Percentiles rank a stretch among this genome's conserved stretches.
These are phyloP conservation scores for Erythrobasidium hasegawianum DNA, from an alignment of 1,284 basidiomycete genomes.

Conservation along the genomic window DNA sequence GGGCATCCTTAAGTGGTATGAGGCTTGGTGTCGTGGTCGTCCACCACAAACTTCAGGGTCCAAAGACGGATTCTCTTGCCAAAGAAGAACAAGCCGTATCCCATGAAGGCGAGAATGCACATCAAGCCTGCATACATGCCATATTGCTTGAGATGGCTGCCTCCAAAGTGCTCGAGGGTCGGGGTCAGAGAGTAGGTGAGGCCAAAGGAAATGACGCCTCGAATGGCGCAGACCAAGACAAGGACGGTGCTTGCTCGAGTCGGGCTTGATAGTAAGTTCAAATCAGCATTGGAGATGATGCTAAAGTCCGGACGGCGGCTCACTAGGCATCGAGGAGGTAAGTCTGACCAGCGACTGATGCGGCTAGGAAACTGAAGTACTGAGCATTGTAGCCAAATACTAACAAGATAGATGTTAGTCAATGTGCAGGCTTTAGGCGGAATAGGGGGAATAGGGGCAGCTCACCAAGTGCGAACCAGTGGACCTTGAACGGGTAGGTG, in stretches of 20 bases:
- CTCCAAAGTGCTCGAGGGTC: constrained; percentile 41
- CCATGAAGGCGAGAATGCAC: constrained; percentile 1
- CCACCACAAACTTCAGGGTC: constrained; percentile 5
- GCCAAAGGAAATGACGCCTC: constrained; percentile 28
- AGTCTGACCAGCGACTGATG: too few relatives aligned
- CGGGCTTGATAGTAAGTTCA: too few relatives aligned
- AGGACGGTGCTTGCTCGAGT: background rate
- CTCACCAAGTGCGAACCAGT: constrained; percentile 1
- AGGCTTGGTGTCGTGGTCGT: background rate
- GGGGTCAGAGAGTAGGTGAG: constrained; percentile 41
- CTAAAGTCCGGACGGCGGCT: too few relatives aligned
- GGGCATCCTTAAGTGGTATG: background rate
- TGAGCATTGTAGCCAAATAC: too few relatives aligned
- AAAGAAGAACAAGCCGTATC: background rate
- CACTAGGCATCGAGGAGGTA: too few relatives aligned
- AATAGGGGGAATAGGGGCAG: background rate
- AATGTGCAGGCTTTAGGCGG: too few relatives aligned
- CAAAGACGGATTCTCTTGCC: constrained; percentile 6
- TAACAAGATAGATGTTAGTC: too few relatives aligned
- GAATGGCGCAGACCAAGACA: background rate
- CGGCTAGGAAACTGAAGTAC: too few relatives aligned
- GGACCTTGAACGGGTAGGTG: background rate
- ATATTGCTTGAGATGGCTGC: constrained; percentile 26
- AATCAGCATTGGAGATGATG: too few relatives aligned
- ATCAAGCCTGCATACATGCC: constrained; percentile 5